Evolutionary conservation across 192 early-diverging fungal species (phyloP).

Genomic region (Polychytrium aggregatum): DNA sequence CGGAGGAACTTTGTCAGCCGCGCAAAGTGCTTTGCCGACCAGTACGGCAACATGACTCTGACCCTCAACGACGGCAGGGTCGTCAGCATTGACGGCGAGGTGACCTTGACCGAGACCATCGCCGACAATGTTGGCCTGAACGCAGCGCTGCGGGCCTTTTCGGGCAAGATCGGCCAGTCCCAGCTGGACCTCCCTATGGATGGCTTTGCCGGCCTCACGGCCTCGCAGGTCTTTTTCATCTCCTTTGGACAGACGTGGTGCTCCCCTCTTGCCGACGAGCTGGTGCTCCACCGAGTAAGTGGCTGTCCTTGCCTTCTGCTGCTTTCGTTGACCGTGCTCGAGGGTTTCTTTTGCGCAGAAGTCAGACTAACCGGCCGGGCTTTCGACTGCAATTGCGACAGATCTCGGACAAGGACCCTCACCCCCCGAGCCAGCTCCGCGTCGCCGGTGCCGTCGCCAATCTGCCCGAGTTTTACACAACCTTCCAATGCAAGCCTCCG

Average conservation of each 20-base stretch:
- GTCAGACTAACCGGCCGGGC: neutral
- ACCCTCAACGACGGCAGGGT: conserved; percentile 22
- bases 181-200: conserved; percentile 8
- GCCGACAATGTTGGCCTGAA: conserved; percentile 59
- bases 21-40: conserved; percentile 53
- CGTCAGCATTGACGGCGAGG: conserved; percentile 37
- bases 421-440: conserved; percentile 15
- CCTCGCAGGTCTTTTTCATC: conserved; percentile 57
- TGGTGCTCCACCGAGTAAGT: conserved; percentile 9
- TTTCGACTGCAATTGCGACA: conserved; percentile 1
- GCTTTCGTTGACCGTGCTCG: neutral
- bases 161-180: neutral
- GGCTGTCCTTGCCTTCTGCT: neutral
- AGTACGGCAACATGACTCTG: conserved; percentile 46
- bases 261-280: conserved; percentile 16
- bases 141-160: too few species aligned
- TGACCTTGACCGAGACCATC: conserved; percentile 53
- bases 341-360: neutral
- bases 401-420: conserved; percentile 12
- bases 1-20: conserved; percentile 29
- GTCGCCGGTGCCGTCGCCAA: conserved; percentile 18
- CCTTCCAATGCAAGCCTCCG: conserved; percentile 24
- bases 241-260: conserved; percentile 65
- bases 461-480: conserved; percentile 14
- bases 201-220: conserved; percentile 39